phyloP scores from a whole-genome alignment of 345 rosid genomes.

The Salix viminalis region DNA sequence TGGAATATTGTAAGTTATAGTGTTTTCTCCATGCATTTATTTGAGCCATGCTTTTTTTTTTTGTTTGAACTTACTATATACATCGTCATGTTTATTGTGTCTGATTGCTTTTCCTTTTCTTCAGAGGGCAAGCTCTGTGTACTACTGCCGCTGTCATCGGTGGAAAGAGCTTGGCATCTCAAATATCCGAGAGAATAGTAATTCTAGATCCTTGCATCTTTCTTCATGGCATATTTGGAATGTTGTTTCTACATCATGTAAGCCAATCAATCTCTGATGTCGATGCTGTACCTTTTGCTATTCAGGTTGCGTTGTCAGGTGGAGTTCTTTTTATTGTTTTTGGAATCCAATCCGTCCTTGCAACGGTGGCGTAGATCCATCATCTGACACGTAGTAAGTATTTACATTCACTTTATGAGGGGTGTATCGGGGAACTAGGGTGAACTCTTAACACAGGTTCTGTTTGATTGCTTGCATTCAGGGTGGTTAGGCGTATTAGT shows the following conservation, averaged over 20 bases:
- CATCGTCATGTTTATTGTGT: neutral
- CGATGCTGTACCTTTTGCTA: neutral
- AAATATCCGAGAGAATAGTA: slow-evolving; percentile 87
- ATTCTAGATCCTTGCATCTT: neutral
- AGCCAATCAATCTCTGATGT: neutral
- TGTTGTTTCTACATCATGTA: neutral
- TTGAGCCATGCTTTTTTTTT: neutral
- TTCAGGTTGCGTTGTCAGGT: slow-evolving; percentile 83
- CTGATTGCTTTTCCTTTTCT: slow-evolving; percentile 8
- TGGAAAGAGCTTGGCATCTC: slow-evolving; percentile 95
- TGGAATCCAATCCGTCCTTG: slow-evolving; percentile 84
- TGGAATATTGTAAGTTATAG: slow-evolving; percentile 60
- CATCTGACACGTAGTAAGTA: slow-evolving; percentile 28
- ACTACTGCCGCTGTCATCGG: slow-evolving; percentile 91
- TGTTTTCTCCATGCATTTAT: neutral
- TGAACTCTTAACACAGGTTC: neutral
- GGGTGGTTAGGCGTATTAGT: neutral
- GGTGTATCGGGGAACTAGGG: neutral
- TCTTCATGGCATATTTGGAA: neutral
- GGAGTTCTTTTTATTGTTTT: slow-evolving; percentile 84
- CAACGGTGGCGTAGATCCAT: slow-evolving; percentile 36
- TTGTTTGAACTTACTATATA: neutral
- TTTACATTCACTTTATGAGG: neutral
- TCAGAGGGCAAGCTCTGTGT: slow-evolving; percentile 86
- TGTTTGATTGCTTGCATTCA: neutral